Evolutionary conservation across 345 rosid species (phyloP).

Genomic region (Sonneratia alba): DNA sequence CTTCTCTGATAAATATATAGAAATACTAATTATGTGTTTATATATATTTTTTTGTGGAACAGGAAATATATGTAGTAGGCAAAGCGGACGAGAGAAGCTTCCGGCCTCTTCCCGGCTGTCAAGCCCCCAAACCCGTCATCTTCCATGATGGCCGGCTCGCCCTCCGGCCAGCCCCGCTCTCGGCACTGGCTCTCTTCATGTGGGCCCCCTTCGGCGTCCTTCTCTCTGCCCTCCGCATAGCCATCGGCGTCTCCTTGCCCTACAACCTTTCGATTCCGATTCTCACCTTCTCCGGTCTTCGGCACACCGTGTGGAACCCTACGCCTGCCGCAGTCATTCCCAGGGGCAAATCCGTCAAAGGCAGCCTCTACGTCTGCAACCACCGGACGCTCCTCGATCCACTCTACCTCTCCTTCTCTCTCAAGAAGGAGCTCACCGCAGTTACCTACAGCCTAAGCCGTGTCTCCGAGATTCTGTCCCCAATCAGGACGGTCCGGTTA

Average conservation of each 20-base stretch:
- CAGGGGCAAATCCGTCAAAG: constrained; percentile 11
- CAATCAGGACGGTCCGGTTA: constrained; percentile 54
- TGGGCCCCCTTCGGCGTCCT: constrained; percentile 55
- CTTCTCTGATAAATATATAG: no score
- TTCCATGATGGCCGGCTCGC: constrained; percentile 86
- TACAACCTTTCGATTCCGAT: constrained; percentile 31
- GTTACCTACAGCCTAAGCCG: constrained; percentile 72
- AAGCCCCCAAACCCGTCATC: constrained; percentile 50
- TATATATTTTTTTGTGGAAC: constrained; percentile 3
- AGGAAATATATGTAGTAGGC: constrained; percentile 50
- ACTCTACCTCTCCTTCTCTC: constrained; percentile 34
- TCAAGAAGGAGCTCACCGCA: constrained; percentile 44
- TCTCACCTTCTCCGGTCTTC: constrained; percentile 29
- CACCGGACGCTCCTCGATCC: constrained; percentile 74
- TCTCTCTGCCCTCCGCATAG: constrained; percentile 28
- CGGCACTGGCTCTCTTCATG: constrained; percentile 45
- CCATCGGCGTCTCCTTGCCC: constrained; percentile 36
- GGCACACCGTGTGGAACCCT: constrained; percentile 17
- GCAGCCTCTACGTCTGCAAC: constrained; percentile 57
- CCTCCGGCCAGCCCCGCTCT: constrained; percentile 39
- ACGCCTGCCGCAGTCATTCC: constrained; percentile 1
- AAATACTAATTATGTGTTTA: no score
- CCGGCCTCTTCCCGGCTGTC: constrained; percentile 35
- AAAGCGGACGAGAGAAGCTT: constrained; percentile 48
- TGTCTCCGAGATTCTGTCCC: constrained; percentile 52